These are phyloP conservation scores for Arabidopsis suecica DNA, from an alignment of 345 rosid species.

Conservation along the genomic window DNA sequence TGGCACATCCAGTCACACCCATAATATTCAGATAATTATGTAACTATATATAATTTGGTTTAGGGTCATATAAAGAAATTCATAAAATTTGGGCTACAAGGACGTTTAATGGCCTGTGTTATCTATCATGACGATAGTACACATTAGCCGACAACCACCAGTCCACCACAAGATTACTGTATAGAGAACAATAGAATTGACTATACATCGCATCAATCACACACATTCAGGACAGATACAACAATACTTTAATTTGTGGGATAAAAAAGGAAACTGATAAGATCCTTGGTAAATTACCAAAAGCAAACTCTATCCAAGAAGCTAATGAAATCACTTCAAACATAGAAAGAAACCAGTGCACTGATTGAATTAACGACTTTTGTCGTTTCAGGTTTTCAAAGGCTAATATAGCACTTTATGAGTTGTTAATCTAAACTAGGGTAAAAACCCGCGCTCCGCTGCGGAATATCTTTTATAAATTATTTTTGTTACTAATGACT, in stretches of 20 bases:
- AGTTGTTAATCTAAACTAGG: neutral
- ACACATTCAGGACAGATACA: conserved; percentile 19
- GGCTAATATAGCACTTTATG: conserved; percentile 19
- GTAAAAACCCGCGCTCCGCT: too few species aligned
- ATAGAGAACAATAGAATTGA: conserved; percentile 20
- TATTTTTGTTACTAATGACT: too few species aligned
- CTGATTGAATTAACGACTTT: neutral
- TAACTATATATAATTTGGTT: neutral
- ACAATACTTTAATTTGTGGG: neutral
- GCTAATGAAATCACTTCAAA: neutral
- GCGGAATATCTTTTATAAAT: too few species aligned
- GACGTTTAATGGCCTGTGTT: neutral
- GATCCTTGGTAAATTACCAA: neutral
- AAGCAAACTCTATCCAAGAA: neutral
- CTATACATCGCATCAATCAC: conserved; percentile 42
- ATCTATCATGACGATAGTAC: conserved; percentile 33
- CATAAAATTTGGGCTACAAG: neutral
- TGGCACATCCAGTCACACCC: too few species aligned
- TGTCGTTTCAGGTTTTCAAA: conserved; percentile 23
- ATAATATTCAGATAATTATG: too few species aligned
- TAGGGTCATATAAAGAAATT: neutral
- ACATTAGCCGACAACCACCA: conserved; percentile 21
- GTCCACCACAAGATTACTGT: conserved; percentile 35
- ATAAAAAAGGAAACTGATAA: conserved; percentile 17
- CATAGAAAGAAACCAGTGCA: neutral